A percentile compares a stretch with the other conserved stretches of the same genome.
phyloP scores from a whole-genome alignment of 2,329 filamentous ascomycete genomes.

The Aureobasidium uvarum region DNA sequence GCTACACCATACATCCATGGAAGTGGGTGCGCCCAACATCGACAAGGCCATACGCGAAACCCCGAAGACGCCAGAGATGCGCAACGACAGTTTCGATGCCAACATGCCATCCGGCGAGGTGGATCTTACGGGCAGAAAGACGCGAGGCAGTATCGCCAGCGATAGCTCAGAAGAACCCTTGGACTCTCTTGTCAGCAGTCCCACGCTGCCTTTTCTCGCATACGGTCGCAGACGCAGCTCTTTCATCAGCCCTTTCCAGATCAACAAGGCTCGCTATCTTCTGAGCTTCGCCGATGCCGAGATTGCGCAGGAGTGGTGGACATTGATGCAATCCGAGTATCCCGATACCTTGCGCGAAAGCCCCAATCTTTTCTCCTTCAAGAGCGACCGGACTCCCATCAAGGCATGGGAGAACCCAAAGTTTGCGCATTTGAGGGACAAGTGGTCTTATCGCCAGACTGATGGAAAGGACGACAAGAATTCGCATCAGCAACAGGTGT shows the following conservation, averaged over 20 bases:
- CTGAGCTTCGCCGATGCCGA: conserved; percentile 37
- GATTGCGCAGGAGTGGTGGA: conserved; percentile 38
- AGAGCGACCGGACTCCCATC: conserved; percentile 33
- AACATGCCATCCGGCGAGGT: neutral
- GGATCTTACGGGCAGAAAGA: conserved; percentile 7
- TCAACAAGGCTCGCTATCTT: conserved; percentile 34
- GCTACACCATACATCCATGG: conserved; percentile 15
- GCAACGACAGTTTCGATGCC: conserved; percentile 23
- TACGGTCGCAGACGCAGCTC: conserved; percentile 29
- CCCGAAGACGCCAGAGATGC: conserved; percentile 18
- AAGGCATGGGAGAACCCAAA: conserved; percentile 35
- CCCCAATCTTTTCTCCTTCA: conserved; percentile 38
- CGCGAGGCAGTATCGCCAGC: conserved; percentile 20
- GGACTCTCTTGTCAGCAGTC: conserved; percentile 4
- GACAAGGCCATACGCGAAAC: neutral
- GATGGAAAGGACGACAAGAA: conserved; percentile 33
- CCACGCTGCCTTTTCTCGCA: conserved; percentile 26
- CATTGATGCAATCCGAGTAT: conserved; percentile 35
- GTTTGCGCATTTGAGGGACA: conserved; percentile 36
- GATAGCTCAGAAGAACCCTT: conserved; percentile 19
- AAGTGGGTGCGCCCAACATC: neutral
- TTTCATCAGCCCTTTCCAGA: conserved; percentile 29
- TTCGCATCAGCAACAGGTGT: neutral
- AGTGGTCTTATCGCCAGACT: conserved; percentile 38
- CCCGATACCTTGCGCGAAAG: conserved; percentile 34